Evolutionary conservation across 139 green algal species (phyloP), one percentile per base, ranked within the genome.

Genomic region (Chlamydomonas sp.): DNA sequence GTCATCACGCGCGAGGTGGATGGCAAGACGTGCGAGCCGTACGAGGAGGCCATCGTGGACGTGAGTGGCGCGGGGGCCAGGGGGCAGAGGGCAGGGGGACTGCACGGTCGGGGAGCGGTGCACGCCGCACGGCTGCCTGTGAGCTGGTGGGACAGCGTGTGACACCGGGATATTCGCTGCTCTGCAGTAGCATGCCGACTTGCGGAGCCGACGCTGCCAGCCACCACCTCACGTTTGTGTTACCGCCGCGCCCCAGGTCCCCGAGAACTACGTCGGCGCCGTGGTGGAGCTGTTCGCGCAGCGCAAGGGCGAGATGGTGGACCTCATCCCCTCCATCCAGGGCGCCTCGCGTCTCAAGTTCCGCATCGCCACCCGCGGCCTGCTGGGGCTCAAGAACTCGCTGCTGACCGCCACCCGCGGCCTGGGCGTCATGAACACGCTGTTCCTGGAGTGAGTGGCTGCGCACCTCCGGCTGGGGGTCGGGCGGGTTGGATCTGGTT

Each of bases 331-430:
- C 57, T 89, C 84, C 49, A 89, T 91, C 59, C 80, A 92, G 81
- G 93, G 90, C 68, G 91, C 91, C 61, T 96, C 91, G 1, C 92
- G 92, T 57, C 14, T 94, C 20, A 95, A 90, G n/a, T 95, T 95
- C 93, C 90, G 91, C 60, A 97, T 99, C 31, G 98, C 98, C 49
- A 99, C 98, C 0, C 95, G 98, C 75, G 97, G 97, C 76, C 93
- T 99, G 87, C 93, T 99, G 78, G 98, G 98, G 57, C 89, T 99
- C 59, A 92, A 96, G 62, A 99, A 98, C 90, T 92, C 95, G n/a
- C 94, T 99, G 90, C 95, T 99, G 17, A 99, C 98, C 2, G 97
- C 97, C 59, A 99, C 98, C 12, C 96, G 97, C 72, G 98, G 98
- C 84, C 98, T 97, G 71, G 97, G 95, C 61, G 92, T 99, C 84